Percentiles rank a stretch among this genome's conserved stretches.
These are phyloP conservation scores for Tilletia caries DNA, from an alignment of 1,284 basidiomycete genomes.

Conservation along the genomic window DNA sequence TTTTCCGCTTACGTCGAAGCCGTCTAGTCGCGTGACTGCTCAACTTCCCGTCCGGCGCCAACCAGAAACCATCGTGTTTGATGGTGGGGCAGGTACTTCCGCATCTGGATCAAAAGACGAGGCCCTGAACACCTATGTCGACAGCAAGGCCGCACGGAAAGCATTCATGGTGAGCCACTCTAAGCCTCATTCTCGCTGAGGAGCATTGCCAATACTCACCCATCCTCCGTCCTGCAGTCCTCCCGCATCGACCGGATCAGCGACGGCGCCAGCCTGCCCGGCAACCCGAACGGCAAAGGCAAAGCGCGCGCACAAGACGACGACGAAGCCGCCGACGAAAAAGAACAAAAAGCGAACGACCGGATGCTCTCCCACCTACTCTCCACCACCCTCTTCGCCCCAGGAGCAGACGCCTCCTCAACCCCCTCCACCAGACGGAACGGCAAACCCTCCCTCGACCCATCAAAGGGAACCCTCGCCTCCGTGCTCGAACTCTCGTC, in stretches of 20 bases:
- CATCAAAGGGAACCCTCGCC: constrained; percentile 33
- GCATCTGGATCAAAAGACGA: background rate
- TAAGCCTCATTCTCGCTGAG: too few relatives aligned
- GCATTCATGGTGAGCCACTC: constrained; percentile 7
- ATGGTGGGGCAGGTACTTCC: background rate
- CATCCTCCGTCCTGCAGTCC: background rate
- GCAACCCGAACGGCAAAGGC: background rate
- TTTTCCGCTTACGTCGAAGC: too few relatives aligned
- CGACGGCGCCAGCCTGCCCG: background rate
- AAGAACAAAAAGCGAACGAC: constrained; percentile 44
- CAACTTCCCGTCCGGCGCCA: background rate
- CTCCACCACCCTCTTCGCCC: constrained; percentile 50
- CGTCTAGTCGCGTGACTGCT: too few relatives aligned
- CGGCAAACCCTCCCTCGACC: constrained; percentile 25
- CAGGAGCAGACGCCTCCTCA: constrained; percentile 24
- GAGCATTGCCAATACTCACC: too few relatives aligned
- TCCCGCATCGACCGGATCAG: constrained; percentile 3
- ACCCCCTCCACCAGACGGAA: constrained; percentile 30
- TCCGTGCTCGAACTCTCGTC: constrained; percentile 26
- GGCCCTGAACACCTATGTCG: background rate
- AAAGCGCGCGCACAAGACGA: constrained; percentile 12
- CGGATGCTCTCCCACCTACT: constrained; percentile 44
- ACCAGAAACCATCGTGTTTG: background rate
- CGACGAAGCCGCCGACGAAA: constrained; percentile 38
- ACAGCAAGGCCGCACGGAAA: constrained; percentile 4